Base-by-base conservation (phyloP, 108 stramenopile genomes). In the Pseudonitzschia multistriata region DNA sequence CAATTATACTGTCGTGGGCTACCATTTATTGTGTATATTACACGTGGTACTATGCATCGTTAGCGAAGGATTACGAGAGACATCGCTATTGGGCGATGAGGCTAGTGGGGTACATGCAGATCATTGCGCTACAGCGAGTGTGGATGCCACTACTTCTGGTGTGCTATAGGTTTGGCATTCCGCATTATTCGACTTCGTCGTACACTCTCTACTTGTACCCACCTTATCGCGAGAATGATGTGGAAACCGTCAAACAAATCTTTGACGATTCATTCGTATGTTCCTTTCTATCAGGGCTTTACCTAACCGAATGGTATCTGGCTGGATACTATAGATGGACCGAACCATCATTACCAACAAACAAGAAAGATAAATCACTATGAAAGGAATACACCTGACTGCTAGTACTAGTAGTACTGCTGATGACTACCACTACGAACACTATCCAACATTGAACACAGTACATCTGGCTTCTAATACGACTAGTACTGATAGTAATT, bases 191-290 rank as follows among this genome's bases (percentile, higher is more conserved):
- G n/a, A n/a, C n/a, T n/a, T n/a, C n/a, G n/a, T n/a, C n/a, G n/a
- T n/a, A n/a, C n/a, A n/a, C n/a, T n/a, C 11, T n/a, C n/a, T 59
- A 60, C 19, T 25, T 70, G 39, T 71, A 71, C 42, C 55, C 55
- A 29, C 62, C 70, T 13, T 34, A 22, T 2, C 13, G 31, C n/a
- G 61, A 71, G 17, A 36, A 61, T 13, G 30, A 22, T 8, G 8
- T 10, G 19, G 17, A 27, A 6, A 36, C 61, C n/a, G 17, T 62
- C 7, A 21, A 15, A 34, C 25, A 62, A 34, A 40, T 71, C 14
- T 71, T 71, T 62, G 70, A 71, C 37, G 47, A 71, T 62, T 62
- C 61, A 0, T 62, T 71, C 27, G 47, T 71, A n/a, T n/a, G n/a
- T n/a, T n/a, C n/a, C n/a, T n/a, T n/a, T n/a, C n/a, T n/a, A n/a